These are phyloP conservation scores for Erodium chrysanthum DNA, from an alignment of 441 rosid species.

Conservation along the genomic window DNA sequence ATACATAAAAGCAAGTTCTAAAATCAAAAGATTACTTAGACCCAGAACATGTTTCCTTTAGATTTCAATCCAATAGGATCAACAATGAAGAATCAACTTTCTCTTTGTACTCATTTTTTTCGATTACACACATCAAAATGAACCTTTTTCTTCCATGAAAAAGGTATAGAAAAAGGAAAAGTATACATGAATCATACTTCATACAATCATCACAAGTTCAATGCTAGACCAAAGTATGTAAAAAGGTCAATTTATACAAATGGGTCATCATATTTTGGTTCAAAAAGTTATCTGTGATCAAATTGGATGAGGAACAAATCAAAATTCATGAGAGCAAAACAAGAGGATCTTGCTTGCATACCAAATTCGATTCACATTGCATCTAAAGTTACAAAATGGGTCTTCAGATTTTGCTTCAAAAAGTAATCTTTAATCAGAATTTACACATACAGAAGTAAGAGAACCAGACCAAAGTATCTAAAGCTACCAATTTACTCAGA, in stretches of 20 bases:
- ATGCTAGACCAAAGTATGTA: not conserved
- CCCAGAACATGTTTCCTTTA: not conserved
- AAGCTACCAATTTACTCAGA: not conserved
- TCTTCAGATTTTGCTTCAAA: not conserved
- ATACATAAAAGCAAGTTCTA: not conserved
- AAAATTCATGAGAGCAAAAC: slow-evolving; percentile 5
- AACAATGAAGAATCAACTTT: too few relatives aligned
- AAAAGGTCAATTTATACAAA: not conserved
- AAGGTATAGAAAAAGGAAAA: too few relatives aligned
- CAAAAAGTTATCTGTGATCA: not conserved
- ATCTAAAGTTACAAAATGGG: slow-evolving; percentile 3
- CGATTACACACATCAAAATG: too few relatives aligned
- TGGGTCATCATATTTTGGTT: not conserved
- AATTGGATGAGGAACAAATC: slow-evolving; percentile 7
- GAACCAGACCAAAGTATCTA: not conserved
- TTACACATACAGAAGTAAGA: not conserved
- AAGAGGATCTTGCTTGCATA: not conserved
- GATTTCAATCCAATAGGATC: not conserved
- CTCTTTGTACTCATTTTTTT: not conserved
- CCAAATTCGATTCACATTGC: not conserved
- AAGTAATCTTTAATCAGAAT: not conserved
- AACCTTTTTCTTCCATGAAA: too few relatives aligned
- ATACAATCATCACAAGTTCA: slow-evolving; percentile 1
- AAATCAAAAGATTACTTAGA: not conserved
- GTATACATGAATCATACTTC: not conserved